Evolutionary conservation across 2,329 filamentous ascomycete genomes (phyloP).

Genomic region (Phyllosticta ampelicida): DNA sequence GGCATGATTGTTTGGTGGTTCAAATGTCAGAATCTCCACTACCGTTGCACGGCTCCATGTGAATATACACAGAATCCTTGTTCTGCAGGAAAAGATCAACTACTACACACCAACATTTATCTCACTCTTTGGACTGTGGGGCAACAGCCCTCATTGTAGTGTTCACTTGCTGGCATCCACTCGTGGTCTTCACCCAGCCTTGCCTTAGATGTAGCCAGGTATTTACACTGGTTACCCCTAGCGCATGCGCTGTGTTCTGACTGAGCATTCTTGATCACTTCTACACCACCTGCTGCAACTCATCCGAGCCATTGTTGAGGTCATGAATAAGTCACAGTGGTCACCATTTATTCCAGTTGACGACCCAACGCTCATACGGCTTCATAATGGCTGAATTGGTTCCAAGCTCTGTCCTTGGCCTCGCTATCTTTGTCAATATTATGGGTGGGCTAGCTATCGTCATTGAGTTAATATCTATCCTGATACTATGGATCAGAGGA

Average conservation of each 20-base stretch:
- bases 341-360: background rate
- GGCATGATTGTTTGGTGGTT: background rate
- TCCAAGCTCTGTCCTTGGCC: constrained; percentile 3
- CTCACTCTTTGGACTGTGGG: background rate
- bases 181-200: background rate
- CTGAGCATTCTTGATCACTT: background rate
- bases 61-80: background rate
- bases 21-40: background rate
- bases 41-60: background rate
- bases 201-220: background rate
- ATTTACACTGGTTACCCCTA: background rate
- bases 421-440: constrained; percentile 7
- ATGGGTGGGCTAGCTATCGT: constrained; percentile 1
- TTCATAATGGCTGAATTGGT: constrained; percentile 1
- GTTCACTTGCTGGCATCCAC: background rate
- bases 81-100: background rate
- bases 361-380: background rate
- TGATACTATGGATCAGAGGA: constrained; percentile 8
- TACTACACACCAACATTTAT: background rate
- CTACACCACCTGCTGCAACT: background rate
- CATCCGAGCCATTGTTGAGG: background rate
- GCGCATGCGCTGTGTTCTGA: background rate
- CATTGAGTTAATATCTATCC: constrained; percentile 1
- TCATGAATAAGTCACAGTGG: background rate
- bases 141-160: background rate